A percentile compares a stretch with the other conserved stretches of the same genome.
These are phyloP conservation scores for Leccinellum albellum DNA, from an alignment of 768 basidiomycete species.

Conservation along the genomic window DNA sequence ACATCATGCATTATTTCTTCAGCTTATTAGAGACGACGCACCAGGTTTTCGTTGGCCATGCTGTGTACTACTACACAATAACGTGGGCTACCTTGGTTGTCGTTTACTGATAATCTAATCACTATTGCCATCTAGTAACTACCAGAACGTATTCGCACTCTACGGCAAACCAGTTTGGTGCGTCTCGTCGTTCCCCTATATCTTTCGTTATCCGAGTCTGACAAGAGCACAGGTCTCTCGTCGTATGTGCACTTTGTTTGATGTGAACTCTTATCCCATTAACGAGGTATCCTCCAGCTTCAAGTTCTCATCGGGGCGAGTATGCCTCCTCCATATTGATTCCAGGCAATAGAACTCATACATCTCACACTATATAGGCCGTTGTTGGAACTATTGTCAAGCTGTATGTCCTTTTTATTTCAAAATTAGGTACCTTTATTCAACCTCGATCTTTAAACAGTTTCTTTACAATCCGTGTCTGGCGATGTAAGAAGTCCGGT, in stretches of 20 bases:
- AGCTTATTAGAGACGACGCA: constrained; percentile 49
- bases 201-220: constrained; percentile 14
- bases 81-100: constrained; percentile 36
- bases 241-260: constrained; percentile 32
- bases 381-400: constrained; percentile 53
- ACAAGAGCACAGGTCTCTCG: constrained; percentile 42
- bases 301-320: constrained; percentile 42
- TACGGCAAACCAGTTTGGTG: constrained; percentile 44
- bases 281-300: constrained; percentile 27
- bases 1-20: neutral
- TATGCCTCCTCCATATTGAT: neutral
- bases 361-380: constrained; percentile 32
- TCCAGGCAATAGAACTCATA: neutral
- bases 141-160: constrained; percentile 34
- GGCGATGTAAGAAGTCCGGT: constrained; percentile 46
- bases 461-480: constrained; percentile 56
- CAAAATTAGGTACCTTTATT: neutral
- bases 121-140: constrained; percentile 35
- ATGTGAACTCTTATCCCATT: constrained; percentile 6
- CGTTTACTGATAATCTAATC: constrained; percentile 3
- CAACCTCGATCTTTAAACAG: constrained; percentile 25
- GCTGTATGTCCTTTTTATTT: constrained; percentile 35
- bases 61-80: constrained; percentile 51
- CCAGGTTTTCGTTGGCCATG: constrained; percentile 49
- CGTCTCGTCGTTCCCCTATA: constrained; percentile 5